A percentile compares a stretch with the other conserved stretches of the same genome.
These are phyloP conservation scores for Danielozyma ontarioensis DNA, from an alignment of 805 yeast species.

Conservation along the genomic window DNA sequence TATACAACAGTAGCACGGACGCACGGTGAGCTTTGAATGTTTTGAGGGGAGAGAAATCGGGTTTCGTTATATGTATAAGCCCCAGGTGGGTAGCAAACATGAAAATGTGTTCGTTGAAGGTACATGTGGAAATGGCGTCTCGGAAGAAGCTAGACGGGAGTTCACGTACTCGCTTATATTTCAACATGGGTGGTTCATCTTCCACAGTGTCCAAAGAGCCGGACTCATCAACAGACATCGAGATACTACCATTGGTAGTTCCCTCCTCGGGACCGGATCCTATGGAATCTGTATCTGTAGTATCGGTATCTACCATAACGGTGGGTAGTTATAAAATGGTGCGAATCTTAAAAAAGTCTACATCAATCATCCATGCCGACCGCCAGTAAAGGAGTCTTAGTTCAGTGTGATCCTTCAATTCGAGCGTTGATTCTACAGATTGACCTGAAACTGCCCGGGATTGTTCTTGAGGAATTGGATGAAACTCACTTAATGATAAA, in stretches of 20 bases:
- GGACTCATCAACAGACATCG: no score
- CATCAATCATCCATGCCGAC: slow-evolving; percentile 41
- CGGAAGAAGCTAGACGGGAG: slow-evolving; percentile 70
- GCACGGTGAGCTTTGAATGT: slow-evolving; percentile 84
- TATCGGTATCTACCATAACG: background rate
- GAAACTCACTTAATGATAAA: slow-evolving; percentile 86
- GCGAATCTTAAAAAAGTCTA: no score
- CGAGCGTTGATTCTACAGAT: slow-evolving; percentile 79
- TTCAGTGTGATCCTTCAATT: slow-evolving; percentile 83
- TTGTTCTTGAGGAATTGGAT: slow-evolving; percentile 72
- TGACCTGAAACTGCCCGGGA: slow-evolving; percentile 71
- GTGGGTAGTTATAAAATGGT: background rate
- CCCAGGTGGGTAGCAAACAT: slow-evolving; percentile 92
- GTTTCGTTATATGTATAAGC: slow-evolving; percentile 58
- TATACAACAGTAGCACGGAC: slow-evolving; percentile 66
- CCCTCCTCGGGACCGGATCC: background rate
- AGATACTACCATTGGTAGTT: no score
- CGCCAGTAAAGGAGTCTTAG: slow-evolving; percentile 39
- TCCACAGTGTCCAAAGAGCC: no score
- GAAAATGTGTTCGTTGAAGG: slow-evolving; percentile 53
- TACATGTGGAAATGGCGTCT: slow-evolving; percentile 75
- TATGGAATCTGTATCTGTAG: no score
- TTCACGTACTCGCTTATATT: slow-evolving; percentile 63
- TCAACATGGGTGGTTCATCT: slow-evolving; percentile 65
- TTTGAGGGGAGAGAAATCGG: slow-evolving; percentile 57